Conservation (phyloP, 192 early-diverging fungal genomes). For the Umbelopsis vinacea region DNA sequence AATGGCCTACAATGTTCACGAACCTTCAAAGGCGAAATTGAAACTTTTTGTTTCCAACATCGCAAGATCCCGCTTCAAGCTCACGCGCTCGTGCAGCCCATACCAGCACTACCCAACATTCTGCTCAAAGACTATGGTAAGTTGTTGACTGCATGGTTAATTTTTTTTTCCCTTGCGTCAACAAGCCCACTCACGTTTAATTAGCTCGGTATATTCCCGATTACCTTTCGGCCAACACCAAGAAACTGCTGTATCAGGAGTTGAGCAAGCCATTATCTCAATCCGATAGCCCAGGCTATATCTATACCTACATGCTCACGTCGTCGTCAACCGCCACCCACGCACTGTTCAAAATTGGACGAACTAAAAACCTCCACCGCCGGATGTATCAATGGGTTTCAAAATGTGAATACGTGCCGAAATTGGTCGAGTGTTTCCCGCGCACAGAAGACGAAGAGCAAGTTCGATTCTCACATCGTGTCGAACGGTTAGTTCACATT, state of each 20-base stretch:
- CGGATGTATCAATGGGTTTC: slow-evolving; percentile 52
- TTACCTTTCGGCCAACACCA: slow-evolving; percentile 39
- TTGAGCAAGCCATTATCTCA: slow-evolving; percentile 50
- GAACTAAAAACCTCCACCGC: slow-evolving; percentile 48
- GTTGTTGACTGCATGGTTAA: neutral
- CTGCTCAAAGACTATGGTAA: slow-evolving; percentile 13
- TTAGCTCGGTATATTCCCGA: slow-evolving; percentile 8
- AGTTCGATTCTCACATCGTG: slow-evolving; percentile 36
- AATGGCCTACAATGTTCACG: slow-evolving; percentile 27
- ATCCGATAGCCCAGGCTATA: slow-evolving; percentile 50
- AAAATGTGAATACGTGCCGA: slow-evolving; percentile 49
- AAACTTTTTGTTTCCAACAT: slow-evolving; percentile 9
- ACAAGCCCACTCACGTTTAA: neutral
- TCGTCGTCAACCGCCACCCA: slow-evolving; percentile 28
- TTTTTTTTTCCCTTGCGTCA: neutral
- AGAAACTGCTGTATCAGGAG: slow-evolving; percentile 41
- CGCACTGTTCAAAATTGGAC: slow-evolving; percentile 52
- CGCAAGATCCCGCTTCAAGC: slow-evolving; percentile 12
- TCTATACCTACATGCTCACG: slow-evolving; percentile 49
- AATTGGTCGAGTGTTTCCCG: slow-evolving; percentile 51
- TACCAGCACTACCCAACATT: neutral
- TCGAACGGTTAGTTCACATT: slow-evolving; percentile 52
- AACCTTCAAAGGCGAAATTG: neutral
- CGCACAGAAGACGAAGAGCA: slow-evolving; percentile 26
- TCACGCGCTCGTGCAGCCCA: neutral